Percentiles rank a stretch among this genome's conserved stretches.
Conservation (phyloP, 2,329 filamentous ascomycete species). For the Fusarium multiceps region DNA sequence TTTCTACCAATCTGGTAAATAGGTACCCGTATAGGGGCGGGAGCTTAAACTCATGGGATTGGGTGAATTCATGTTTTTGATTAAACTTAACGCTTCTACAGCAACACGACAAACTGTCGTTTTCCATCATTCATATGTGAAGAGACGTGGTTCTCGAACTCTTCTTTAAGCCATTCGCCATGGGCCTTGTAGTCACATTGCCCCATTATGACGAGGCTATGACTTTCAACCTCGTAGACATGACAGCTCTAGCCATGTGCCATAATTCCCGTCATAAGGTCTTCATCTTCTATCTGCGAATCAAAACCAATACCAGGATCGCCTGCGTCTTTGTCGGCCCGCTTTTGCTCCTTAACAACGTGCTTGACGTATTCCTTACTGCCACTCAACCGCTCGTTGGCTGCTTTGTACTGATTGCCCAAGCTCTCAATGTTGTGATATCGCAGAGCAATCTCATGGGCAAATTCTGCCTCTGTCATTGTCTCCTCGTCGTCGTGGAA, state of each 20-base stretch:
- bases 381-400: slow-evolving; percentile 65
- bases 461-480: slow-evolving; percentile 64
- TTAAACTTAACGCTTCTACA: slow-evolving; percentile 2
- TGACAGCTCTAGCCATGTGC: slow-evolving; percentile 23
- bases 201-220: no score
- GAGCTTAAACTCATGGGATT: not conserved
- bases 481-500: slow-evolving; percentile 59
- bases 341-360: slow-evolving; percentile 59
- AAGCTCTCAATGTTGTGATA: slow-evolving; percentile 59
- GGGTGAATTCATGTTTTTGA: not conserved
- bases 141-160: not conserved
- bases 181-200: not conserved
- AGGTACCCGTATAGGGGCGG: not conserved
- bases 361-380: slow-evolving; percentile 67
- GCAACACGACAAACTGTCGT: slow-evolving; percentile 13
- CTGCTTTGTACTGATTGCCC: slow-evolving; percentile 60
- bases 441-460: slow-evolving; percentile 57
- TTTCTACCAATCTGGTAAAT: not conserved
- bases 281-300: slow-evolving; percentile 67
- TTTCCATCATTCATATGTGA: slow-evolving; percentile 23
- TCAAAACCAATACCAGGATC: slow-evolving; percentile 57
- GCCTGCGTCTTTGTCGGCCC: slow-evolving; percentile 57
- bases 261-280: slow-evolving; percentile 65
- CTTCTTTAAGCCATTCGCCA: not conserved
- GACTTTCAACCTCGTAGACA: not conserved